Evolutionary conservation across 2,329 filamentous ascomycete genomes (phyloP).

Genomic region (Lojkania enalia): DNA sequence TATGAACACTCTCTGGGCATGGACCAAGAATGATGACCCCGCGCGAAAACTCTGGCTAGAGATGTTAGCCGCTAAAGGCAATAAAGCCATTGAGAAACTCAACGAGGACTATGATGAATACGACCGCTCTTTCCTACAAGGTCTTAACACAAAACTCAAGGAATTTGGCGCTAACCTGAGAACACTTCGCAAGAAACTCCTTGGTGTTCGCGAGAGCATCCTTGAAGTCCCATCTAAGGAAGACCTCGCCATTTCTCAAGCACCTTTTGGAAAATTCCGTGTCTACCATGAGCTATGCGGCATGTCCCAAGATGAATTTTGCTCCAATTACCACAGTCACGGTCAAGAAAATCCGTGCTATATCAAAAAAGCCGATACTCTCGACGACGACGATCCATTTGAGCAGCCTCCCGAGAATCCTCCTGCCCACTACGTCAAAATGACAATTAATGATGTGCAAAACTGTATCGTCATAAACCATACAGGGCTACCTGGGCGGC

Average conservation of each 20-base stretch:
- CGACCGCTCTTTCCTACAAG: background rate
- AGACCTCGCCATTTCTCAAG: background rate
- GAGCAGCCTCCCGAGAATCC: background rate
- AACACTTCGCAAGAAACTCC: background rate
- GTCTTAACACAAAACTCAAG: background rate
- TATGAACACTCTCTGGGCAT: constrained; percentile 8
- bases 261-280: background rate
- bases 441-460: background rate
- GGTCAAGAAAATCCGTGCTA: constrained; percentile 2
- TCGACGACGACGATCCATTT: background rate
- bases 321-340: constrained; percentile 9
- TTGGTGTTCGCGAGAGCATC: background rate
- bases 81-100: background rate
- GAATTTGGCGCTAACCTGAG: background rate
- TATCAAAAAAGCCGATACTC: background rate
- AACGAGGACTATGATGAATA: background rate
- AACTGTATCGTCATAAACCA: constrained; percentile 1
- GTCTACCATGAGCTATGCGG: background rate
- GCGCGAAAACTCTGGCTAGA: constrained; percentile 14
- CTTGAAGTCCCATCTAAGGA: background rate
- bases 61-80: background rate
- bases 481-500: background rate
- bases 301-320: background rate
- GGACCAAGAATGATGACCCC: constrained; percentile 9
- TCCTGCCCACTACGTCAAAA: background rate